Conservation (phyloP, 2,329 filamentous ascomycete genomes). For the Grosmannia huntii region DNA sequence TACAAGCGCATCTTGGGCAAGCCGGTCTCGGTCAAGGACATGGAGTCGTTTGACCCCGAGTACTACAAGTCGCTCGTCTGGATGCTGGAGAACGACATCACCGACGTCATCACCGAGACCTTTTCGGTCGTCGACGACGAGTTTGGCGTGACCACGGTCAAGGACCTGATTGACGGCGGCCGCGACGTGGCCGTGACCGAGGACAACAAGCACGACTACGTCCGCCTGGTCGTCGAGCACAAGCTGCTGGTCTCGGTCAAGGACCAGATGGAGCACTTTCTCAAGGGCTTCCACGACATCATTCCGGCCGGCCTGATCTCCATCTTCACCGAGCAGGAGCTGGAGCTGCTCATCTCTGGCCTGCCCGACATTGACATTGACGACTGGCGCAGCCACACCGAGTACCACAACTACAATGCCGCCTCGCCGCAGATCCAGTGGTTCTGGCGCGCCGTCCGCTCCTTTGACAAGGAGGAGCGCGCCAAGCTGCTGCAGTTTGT, state of each 20-base stretch:
- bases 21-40: conserved; percentile 93
- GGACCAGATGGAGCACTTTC: conserved; percentile 86
- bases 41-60: conserved; percentile 96
- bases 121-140: conserved; percentile 91
- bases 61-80: conserved; percentile 98
- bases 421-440: conserved; percentile 96
- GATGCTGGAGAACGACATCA: conserved; percentile 98
- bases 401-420: conserved; percentile 94
- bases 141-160: conserved; percentile 78
- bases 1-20: conserved; percentile 97
- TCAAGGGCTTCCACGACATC: conserved; percentile 95
- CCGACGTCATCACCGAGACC: conserved; percentile 90
- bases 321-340: conserved; percentile 97
- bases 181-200: conserved; percentile 90
- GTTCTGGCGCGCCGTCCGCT: conserved; percentile 97
- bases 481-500: conserved; percentile 97
- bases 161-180: conserved; percentile 78
- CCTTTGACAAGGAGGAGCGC: conserved; percentile 97
- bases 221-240: conserved; percentile 87
- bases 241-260: conserved; percentile 83
- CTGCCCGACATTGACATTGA: conserved; percentile 95
- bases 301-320: conserved; percentile 87
- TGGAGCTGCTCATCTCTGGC: conserved; percentile 92
- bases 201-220: conserved; percentile 97
- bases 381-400: conserved; percentile 98